A percentile compares a stretch with the other conserved stretches of the same genome.
Conservation (phyloP, 1,284 basidiomycete genomes). For the Porogramme epimiltina region DNA sequence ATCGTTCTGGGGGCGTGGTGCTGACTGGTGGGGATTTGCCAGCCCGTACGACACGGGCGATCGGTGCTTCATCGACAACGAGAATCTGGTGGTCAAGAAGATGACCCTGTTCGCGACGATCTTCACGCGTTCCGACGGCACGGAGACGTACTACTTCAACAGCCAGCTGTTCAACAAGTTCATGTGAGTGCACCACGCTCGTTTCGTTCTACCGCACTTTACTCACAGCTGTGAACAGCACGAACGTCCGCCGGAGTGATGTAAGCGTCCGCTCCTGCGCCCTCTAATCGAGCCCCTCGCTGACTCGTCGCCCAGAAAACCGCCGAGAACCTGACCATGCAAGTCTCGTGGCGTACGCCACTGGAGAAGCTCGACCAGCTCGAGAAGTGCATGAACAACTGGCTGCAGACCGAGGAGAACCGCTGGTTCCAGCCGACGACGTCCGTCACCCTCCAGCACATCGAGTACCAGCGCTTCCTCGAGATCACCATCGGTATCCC, state of each 20-base stretch:
- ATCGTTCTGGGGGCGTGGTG: neutral
- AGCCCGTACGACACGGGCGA: slow-evolving; percentile 81
- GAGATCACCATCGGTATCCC: slow-evolving; percentile 68
- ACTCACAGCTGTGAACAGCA: slow-evolving; percentile 39
- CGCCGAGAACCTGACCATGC: slow-evolving; percentile 64
- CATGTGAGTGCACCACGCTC: slow-evolving; percentile 65
- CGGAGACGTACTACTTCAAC: slow-evolving; percentile 79
- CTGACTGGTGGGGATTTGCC: neutral
- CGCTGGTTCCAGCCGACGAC: slow-evolving; percentile 74
- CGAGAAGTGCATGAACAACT: slow-evolving; percentile 65
- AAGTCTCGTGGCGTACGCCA: slow-evolving; percentile 75
- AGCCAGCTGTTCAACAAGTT: slow-evolving; percentile 72
- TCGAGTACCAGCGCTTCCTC: slow-evolving; percentile 62
- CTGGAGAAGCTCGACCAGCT: slow-evolving; percentile 68
- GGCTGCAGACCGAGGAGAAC: slow-evolving; percentile 75
- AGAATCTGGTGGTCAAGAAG: slow-evolving; percentile 74
- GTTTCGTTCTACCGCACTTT: no score
- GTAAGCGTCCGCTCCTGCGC: slow-evolving; percentile 33
- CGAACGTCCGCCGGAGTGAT: slow-evolving; percentile 70
- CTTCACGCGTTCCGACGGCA: slow-evolving; percentile 67
- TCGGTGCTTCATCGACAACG: slow-evolving; percentile 69
- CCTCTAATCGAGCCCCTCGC: neutral
- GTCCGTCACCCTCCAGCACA: slow-evolving; percentile 58
- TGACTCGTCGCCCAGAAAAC: slow-evolving; percentile 50
- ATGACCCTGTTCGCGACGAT: slow-evolving; percentile 76